These are phyloP conservation scores for Raffaelea albimanens DNA, from an alignment of 2,329 filamentous ascomycete genomes.

Conservation along the genomic window DNA sequence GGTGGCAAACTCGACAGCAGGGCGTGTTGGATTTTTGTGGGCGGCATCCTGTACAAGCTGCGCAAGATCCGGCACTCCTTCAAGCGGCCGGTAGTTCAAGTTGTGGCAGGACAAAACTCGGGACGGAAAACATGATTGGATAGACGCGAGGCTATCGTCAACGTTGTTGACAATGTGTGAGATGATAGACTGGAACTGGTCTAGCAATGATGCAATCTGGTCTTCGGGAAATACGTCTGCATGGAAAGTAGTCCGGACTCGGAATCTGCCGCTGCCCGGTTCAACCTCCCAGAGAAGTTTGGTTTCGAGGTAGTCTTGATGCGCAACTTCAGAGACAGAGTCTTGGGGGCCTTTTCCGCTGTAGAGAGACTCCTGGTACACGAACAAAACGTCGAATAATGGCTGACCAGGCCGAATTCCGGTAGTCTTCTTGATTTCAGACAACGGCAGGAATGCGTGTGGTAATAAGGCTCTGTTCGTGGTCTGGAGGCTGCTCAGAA, in stretches of 20 bases:
- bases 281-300: slow-evolving; percentile 68
- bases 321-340: slow-evolving; percentile 44
- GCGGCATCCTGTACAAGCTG: slow-evolving; percentile 46
- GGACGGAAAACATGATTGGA: slow-evolving; percentile 19
- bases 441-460: slow-evolving; percentile 53
- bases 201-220: slow-evolving; percentile 46
- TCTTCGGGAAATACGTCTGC: slow-evolving; percentile 36
- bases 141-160: slow-evolving; percentile 14
- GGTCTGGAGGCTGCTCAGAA: slow-evolving; percentile 55
- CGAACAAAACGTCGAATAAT: slow-evolving; percentile 70
- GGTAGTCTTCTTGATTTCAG: slow-evolving; percentile 57
- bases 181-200: slow-evolving; percentile 49
- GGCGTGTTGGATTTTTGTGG: slow-evolving; percentile 33
- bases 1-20: slow-evolving; percentile 56
- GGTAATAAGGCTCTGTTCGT: slow-evolving; percentile 57
- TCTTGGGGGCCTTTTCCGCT: slow-evolving; percentile 15
- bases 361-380: slow-evolving; percentile 70
- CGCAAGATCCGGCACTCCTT: slow-evolving; percentile 34
- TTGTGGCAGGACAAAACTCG: slow-evolving; percentile 41
- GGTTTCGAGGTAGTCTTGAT: slow-evolving; percentile 67
- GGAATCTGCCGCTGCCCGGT: slow-evolving; percentile 37
- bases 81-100: slow-evolving; percentile 20
- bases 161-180: slow-evolving; percentile 19
- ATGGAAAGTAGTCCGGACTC: slow-evolving; percentile 36
- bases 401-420: slow-evolving; percentile 42